Conservation (phyloP, 306 rosid genomes). For the Ochetophila trinervis region DNA sequence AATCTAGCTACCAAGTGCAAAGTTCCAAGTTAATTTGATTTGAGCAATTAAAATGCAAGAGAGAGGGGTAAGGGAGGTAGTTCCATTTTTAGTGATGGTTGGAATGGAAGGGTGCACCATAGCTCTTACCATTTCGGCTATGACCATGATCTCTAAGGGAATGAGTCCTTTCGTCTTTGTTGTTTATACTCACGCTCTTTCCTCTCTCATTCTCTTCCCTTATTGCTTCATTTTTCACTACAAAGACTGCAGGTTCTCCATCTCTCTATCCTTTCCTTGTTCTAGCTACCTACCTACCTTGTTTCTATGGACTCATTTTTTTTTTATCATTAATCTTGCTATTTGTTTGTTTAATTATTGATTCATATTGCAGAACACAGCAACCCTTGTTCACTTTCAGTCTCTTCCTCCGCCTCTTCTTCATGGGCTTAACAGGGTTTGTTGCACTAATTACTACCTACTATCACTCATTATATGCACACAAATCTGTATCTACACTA, state of each 20-base stretch:
- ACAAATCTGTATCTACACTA: too few species aligned
- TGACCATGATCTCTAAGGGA: slow-evolving; percentile 58
- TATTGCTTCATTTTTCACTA: slow-evolving; percentile 45
- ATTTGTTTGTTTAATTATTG: neutral
- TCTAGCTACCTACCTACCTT: too few species aligned
- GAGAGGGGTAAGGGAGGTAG: slow-evolving; percentile 23
- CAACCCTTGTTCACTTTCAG: slow-evolving; percentile 44
- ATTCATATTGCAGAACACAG: slow-evolving; percentile 35
- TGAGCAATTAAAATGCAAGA: too few species aligned
- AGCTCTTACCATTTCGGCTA: slow-evolving; percentile 60
- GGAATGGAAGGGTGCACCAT: slow-evolving; percentile 66
- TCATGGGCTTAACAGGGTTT: slow-evolving; percentile 74
- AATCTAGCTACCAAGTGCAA: too few species aligned
- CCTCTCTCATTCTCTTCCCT: slow-evolving; percentile 52
- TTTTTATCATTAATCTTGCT: too few species aligned
- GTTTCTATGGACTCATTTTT: too few species aligned
- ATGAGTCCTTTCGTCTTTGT: slow-evolving; percentile 70
- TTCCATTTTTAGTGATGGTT: slow-evolving; percentile 58
- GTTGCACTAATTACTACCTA: slow-evolving; percentile 10
- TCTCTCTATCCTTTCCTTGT: neutral
- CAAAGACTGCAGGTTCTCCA: slow-evolving; percentile 37
- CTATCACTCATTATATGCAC: neutral
- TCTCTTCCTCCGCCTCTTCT: slow-evolving; percentile 54
- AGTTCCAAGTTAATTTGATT: too few species aligned
- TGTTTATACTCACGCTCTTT: slow-evolving; percentile 52